Evolutionary conservation across 768 basidiomycete species (phyloP).

Genomic region (Hortiboletus campestris): DNA sequence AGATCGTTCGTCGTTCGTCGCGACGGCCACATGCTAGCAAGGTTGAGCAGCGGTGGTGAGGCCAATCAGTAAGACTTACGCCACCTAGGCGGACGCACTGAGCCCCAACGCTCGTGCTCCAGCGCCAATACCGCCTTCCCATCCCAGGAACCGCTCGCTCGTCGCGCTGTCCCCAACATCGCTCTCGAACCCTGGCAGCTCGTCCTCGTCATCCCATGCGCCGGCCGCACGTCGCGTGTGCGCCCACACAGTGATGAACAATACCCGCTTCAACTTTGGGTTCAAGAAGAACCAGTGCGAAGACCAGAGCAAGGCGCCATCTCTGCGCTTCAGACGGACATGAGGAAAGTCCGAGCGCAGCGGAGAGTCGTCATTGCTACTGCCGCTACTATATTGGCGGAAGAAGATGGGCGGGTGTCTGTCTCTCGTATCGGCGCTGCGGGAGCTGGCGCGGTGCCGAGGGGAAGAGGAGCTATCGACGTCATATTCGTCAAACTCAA

Average conservation of each 20-base stretch:
- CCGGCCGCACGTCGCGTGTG: slow-evolving; percentile 59
- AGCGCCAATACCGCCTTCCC: slow-evolving; percentile 75
- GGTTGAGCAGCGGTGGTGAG: slow-evolving; percentile 18
- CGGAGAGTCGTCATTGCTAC: slow-evolving; percentile 33
- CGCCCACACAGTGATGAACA: slow-evolving; percentile 93
- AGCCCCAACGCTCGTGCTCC: slow-evolving; percentile 83
- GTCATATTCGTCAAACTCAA: slow-evolving; percentile 82
- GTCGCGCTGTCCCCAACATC: slow-evolving; percentile 36
- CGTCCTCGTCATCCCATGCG: slow-evolving; percentile 52
- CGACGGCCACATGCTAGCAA: neutral
- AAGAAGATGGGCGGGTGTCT: slow-evolving; percentile 12
- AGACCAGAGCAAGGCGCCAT: slow-evolving; percentile 89
- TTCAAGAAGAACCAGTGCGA: slow-evolving; percentile 98
- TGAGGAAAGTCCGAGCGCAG: slow-evolving; percentile 40
- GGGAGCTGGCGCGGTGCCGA: slow-evolving; percentile 10
- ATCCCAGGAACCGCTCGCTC: slow-evolving; percentile 68
- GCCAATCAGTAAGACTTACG: slow-evolving; percentile 23
- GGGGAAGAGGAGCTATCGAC: slow-evolving; percentile 46
- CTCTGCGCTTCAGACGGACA: slow-evolving; percentile 51
- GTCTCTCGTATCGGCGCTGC: neutral
- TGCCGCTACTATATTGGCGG: slow-evolving; percentile 36
- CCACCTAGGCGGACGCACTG: slow-evolving; percentile 31
- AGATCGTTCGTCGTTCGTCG: neutral
- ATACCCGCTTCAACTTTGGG: slow-evolving; percentile 84
- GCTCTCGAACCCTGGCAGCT: slow-evolving; percentile 32